These are phyloP conservation scores for Tulasnella sp. DNA, from an alignment of 768 basidiomycete species.

Conservation along the genomic window DNA sequence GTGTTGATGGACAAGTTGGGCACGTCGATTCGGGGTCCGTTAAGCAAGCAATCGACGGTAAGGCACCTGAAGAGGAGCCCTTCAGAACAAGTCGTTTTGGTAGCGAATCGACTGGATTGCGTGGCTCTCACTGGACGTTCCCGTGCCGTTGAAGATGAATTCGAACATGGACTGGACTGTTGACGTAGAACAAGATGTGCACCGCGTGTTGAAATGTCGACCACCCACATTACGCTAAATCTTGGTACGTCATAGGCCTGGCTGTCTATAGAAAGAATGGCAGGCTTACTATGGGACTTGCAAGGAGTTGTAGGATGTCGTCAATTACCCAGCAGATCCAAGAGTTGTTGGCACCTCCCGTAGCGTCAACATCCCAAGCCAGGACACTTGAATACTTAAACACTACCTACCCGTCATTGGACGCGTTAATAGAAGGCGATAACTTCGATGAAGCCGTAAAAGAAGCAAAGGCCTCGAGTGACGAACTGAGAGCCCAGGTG, in stretches of 20 bases:
- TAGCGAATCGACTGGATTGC: too few species aligned
- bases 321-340: constrained; percentile 10
- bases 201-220: constrained; percentile 10
- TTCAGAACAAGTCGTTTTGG: too few species aligned
- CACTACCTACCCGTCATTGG: constrained; percentile 5
- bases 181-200: constrained; percentile 1
- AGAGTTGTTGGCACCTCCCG: background rate
- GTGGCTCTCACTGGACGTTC: constrained; percentile 39
- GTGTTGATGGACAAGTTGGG: constrained; percentile 53
- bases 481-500: background rate
- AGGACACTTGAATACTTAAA: constrained; percentile 1
- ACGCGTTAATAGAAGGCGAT: constrained; percentile 4
- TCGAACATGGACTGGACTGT: constrained; percentile 30
- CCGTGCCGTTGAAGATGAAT: constrained; percentile 74
- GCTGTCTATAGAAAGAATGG: too few species aligned
- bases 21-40: constrained; percentile 52
- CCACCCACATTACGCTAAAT: background rate
- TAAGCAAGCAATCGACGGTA: constrained; percentile 55
- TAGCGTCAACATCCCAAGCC: background rate
- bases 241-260: too few species aligned
- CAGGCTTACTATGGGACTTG: background rate
- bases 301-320: background rate
- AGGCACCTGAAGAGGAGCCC: constrained; percentile 34
- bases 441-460: background rate
- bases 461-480: background rate